These are phyloP conservation scores for Daldinia childiae DNA, from an alignment of 495 filamentous ascomycete genomes.

Conservation along the genomic window DNA sequence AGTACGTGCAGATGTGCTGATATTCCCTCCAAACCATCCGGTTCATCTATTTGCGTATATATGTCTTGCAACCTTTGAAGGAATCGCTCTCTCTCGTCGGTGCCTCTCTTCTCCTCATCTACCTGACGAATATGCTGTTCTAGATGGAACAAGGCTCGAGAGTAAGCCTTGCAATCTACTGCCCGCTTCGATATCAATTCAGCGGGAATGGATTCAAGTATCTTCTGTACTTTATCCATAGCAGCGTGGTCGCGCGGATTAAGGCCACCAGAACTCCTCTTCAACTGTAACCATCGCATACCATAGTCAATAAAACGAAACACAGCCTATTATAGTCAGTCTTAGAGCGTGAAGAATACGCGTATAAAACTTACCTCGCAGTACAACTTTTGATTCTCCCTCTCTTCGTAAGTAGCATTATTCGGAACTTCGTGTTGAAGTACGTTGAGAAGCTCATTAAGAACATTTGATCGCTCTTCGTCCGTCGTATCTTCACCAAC, in stretches of 20 bases:
- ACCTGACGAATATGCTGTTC: slow-evolving; percentile 81
- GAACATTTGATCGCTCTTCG: slow-evolving; percentile 70
- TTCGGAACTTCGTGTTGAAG: slow-evolving; percentile 68
- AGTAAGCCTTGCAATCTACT: slow-evolving; percentile 90
- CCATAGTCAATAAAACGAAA: slow-evolving; percentile 93
- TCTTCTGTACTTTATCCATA: slow-evolving; percentile 49
- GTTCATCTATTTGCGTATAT: slow-evolving; percentile 96
- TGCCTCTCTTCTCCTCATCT: slow-evolving; percentile 48
- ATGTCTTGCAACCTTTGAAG: slow-evolving; percentile 87
- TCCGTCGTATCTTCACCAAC: slow-evolving; percentile 69
- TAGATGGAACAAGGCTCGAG: slow-evolving; percentile 90
- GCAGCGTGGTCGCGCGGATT: slow-evolving; percentile 49
- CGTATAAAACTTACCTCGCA: slow-evolving; percentile 69
- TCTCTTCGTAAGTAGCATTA: slow-evolving; percentile 61
- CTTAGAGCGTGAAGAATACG: not conserved
- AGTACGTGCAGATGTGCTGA: slow-evolving; percentile 83
- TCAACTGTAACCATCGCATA: slow-evolving; percentile 87
- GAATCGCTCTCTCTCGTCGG: slow-evolving; percentile 61
- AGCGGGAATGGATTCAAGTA: slow-evolving; percentile 76
- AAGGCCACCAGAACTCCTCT: slow-evolving; percentile 57
- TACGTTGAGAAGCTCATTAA: slow-evolving; percentile 75
- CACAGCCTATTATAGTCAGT: slow-evolving; percentile 68
- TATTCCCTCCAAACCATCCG: slow-evolving; percentile 94
- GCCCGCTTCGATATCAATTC: slow-evolving; percentile 86
- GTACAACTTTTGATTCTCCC: slow-evolving; percentile 78